phyloP scores from a whole-genome alignment of 768 basidiomycete species.

The Mycena metata region DNA sequence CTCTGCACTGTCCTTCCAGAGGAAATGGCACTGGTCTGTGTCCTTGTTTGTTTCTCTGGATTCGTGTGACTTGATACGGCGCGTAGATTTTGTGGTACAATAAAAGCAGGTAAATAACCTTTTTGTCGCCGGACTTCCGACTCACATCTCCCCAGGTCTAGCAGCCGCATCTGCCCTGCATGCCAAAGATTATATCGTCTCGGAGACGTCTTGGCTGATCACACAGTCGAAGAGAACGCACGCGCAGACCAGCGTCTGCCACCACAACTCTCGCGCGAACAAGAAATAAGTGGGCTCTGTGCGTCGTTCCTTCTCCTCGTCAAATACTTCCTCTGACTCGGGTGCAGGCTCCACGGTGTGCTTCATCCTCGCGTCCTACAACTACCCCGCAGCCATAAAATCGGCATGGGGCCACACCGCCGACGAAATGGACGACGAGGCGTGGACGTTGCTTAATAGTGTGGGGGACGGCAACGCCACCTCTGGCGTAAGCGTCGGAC shows the following conservation, averaged over 20 bases:
- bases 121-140: neutral
- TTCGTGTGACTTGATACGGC: neutral
- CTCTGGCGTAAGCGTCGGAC: conserved; percentile 49
- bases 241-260: conserved; percentile 41
- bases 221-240: conserved; percentile 47
- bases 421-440: conserved; percentile 75
- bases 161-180: conserved; percentile 81
- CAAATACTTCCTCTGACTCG: conserved; percentile 1
- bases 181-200: conserved; percentile 80
- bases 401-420: conserved; percentile 77
- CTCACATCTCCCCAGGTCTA: conserved; percentile 41
- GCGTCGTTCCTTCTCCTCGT: conserved; percentile 44
- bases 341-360: conserved; percentile 80
- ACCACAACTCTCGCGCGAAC: conserved; percentile 67
- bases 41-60: conserved; percentile 40
- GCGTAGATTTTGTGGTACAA: conserved; percentile 86
- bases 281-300: conserved; percentile 85
- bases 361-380: conserved; percentile 79
- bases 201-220: conserved; percentile 73
- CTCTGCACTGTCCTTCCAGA: conserved; percentile 75
- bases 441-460: conserved; percentile 73
- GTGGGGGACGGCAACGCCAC: conserved; percentile 54
- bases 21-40: conserved; percentile 73
- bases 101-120: conserved; percentile 67
- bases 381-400: conserved; percentile 73